Conservation (phyloP, 768 basidiomycete genomes). For the Chalciporus sphaerocephalus region DNA sequence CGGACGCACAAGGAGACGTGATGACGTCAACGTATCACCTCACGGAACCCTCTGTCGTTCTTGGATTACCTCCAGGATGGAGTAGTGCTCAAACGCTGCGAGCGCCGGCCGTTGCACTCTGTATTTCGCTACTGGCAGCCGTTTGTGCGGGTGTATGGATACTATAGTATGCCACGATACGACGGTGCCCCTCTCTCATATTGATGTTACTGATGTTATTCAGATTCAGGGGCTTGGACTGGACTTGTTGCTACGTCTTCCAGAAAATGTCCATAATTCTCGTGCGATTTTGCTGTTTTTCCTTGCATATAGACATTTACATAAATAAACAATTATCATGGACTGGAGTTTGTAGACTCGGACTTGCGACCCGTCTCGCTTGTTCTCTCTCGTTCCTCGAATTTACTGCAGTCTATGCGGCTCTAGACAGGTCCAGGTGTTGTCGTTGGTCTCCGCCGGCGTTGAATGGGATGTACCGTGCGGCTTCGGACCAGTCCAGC, state of each 20-base stretch:
- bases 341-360: neutral
- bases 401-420: too few relatives aligned
- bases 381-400: too few relatives aligned
- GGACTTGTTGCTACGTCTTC: neutral
- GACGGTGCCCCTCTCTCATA: neutral
- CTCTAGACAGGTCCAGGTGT: too few relatives aligned
- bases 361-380: too few relatives aligned
- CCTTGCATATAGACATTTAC: neutral
- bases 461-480: too few relatives aligned
- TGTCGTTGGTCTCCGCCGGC: too few relatives aligned
- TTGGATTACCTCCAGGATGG: constrained; percentile 67
- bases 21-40: constrained; percentile 52
- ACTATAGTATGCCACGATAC: constrained; percentile 7
- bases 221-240: neutral
- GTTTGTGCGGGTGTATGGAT: constrained; percentile 13
- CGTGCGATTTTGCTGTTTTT: neutral
- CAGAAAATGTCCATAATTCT: neutral
- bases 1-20: constrained; percentile 50
- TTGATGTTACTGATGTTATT: neutral
- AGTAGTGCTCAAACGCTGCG: constrained; percentile 20
- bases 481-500: too few relatives aligned
- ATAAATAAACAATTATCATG: neutral
- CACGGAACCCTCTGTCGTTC: constrained; percentile 42
- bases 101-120: constrained; percentile 10
- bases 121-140: constrained; percentile 8